phyloP scores from a whole-genome alignment of 2,329 filamentous ascomycete genomes.

The Colletotrichum sp. region DNA sequence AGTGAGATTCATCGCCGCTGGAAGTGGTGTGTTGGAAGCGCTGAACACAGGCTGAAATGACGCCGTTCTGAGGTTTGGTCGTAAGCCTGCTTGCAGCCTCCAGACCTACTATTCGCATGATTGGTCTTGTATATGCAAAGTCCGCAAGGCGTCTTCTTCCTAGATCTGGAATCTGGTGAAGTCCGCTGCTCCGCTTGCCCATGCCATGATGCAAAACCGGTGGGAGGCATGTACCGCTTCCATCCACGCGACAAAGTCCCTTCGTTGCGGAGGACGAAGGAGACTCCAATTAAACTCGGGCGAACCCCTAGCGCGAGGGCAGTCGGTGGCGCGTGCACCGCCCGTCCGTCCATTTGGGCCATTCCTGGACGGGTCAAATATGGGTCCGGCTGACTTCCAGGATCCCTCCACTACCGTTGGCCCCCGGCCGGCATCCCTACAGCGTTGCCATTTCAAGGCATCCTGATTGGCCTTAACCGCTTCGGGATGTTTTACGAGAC shows the following conservation, averaged over 20 bases:
- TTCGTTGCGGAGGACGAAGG: background rate
- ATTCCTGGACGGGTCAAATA: slow-evolving; percentile 1
- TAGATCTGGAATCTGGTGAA: background rate
- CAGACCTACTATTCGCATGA: background rate
- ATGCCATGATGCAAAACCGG: background rate
- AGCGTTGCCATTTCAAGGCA: background rate
- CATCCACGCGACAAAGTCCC: background rate
- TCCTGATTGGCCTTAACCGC: background rate
- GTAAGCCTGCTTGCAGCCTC: background rate
- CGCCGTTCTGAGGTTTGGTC: background rate
- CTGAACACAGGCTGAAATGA: background rate
- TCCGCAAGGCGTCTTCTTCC: background rate
- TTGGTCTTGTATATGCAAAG: background rate
- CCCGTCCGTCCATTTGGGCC: background rate
- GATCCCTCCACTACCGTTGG: background rate
- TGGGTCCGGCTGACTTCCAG: slow-evolving; percentile 9
- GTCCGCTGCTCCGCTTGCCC: background rate
- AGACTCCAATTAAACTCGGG: background rate
- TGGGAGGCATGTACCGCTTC: background rate
- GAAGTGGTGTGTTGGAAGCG: background rate
- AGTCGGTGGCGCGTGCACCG: background rate
- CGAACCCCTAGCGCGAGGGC: background rate
- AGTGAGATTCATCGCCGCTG: background rate
- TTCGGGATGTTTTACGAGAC: background rate
- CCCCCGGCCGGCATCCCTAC: background rate